Percentiles rank a stretch among this genome's conserved stretches.
phyloP scores from a whole-genome alignment of 2,329 filamentous ascomycete genomes.

The Coleophoma cylindrospora region DNA sequence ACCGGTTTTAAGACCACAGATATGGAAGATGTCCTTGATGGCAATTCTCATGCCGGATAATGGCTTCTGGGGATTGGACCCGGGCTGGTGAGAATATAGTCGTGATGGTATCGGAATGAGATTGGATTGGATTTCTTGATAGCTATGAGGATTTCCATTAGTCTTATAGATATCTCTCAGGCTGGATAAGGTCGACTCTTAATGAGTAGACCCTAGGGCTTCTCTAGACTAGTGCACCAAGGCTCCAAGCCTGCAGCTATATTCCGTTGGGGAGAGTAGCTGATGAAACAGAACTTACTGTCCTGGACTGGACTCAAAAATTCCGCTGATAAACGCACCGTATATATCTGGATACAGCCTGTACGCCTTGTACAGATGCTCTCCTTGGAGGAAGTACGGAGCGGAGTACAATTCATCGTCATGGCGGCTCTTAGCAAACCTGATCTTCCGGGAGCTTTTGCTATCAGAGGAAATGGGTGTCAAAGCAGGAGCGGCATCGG shows the following conservation, averaged over 20 bases:
- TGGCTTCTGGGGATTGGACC: conserved; percentile 42
- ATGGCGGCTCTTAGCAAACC: not conserved
- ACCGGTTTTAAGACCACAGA: conserved; percentile 49
- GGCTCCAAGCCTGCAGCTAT: no score
- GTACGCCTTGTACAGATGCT: conserved; percentile 3
- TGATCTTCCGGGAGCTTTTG: not conserved
- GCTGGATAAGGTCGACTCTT: not conserved
- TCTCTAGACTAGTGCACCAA: no score
- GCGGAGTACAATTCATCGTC: conserved; percentile 1
- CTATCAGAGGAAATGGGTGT: not conserved
- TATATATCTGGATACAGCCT: conserved; percentile 8
- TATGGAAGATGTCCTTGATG: conserved; percentile 57
- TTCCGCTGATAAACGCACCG: conserved; percentile 8
- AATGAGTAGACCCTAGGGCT: not conserved
- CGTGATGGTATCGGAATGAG: conserved; percentile 50
- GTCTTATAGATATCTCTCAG: not conserved
- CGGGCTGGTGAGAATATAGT: conserved; percentile 39
- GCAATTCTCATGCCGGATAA: conserved; percentile 55
- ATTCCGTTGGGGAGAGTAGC: not conserved
- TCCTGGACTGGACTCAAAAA: not conserved
- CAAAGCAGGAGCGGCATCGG: not conserved
- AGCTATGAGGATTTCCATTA: not conserved
- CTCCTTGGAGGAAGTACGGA: conserved; percentile 8
- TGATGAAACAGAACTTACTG: not conserved
- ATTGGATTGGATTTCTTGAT: conserved; percentile 19